Conservation (phyloP, 2,329 filamentous ascomycete species). For the Coniella lustricola region DNA sequence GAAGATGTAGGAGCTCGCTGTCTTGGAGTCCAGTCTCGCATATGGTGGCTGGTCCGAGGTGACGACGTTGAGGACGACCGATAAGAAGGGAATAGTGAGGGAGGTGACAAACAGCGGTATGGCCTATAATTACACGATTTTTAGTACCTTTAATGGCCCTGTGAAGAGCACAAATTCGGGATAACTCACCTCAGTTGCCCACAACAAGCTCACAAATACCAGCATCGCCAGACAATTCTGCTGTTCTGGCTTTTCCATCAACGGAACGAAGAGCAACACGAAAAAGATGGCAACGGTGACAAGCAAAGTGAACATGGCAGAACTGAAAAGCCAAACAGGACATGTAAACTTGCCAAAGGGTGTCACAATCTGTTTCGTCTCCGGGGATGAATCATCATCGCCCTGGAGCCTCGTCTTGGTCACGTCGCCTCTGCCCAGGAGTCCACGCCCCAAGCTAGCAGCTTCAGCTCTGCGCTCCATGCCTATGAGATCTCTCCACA, state of each 20-base stretch:
- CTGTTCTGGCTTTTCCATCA: conserved; percentile 82
- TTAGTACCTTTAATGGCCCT: background rate
- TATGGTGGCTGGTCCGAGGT: conserved; percentile 64
- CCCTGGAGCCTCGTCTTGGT: conserved; percentile 70
- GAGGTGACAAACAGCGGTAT: conserved; percentile 97
- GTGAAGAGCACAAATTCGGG: background rate
- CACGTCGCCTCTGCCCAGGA: conserved; percentile 68
- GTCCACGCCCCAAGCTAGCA: conserved; percentile 77
- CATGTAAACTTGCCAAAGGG: conserved; percentile 71
- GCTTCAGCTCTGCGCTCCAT: conserved; percentile 94
- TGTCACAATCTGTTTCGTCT: conserved; percentile 64
- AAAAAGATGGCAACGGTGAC: conserved; percentile 66
- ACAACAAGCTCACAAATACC: conserved; percentile 85
- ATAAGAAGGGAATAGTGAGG: conserved; percentile 85
- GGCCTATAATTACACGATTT: conserved; percentile 48
- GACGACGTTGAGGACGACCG: conserved; percentile 79
- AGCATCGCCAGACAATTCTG: conserved; percentile 94
- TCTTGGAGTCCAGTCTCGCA: conserved; percentile 66
- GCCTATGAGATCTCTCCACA: conserved; percentile 98
- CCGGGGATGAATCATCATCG: conserved; percentile 60
- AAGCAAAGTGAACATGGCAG: conserved; percentile 71
- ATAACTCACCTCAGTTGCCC: conserved; percentile 78
- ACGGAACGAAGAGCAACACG: conserved; percentile 65
- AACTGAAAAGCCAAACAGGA: conserved; percentile 77
- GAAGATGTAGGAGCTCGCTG: conserved; percentile 79